Evolutionary conservation across 192 early-diverging fungal species (phyloP), one percentile per base, ranked within the genome.

Genomic region (Gorgonomyces haynaldii): DNA sequence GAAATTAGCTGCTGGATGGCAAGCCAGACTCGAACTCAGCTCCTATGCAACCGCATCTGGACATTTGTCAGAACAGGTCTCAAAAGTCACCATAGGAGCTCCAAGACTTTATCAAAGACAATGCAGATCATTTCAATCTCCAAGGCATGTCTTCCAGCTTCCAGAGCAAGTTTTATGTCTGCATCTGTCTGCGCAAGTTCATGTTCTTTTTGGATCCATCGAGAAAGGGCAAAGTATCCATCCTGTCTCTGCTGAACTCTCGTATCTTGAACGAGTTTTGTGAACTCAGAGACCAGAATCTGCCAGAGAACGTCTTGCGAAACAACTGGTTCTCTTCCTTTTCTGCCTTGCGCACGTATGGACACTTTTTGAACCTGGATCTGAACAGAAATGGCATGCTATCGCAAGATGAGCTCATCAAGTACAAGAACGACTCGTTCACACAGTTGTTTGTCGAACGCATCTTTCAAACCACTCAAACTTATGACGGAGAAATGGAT

Each of bases 151-250:
- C n/a, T n/a, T n/a, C n/a, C n/a, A n/a, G n/a, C n/a, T n/a, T n/a
- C n/a, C n/a, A n/a, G n/a, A n/a, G n/a, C n/a, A n/a, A n/a, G n/a
- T 69, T 69, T 30, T 77, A 77, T 46, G 30, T 71, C 13, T 72
- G 67, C 41, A 69, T 68, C 9, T 61, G 67, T 1, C 41, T 52
- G 6, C 43, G 70, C 9, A 75, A 76, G 56, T 77, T 77, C 47
- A 38, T 47, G 3, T 77, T 69, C 45, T 77, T 72, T 54, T 41
- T 75, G 19, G 74, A 77, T 58, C 61, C 67, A 1, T 30, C 53
- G 37, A 56, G 60, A 19, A 29, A 56, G 41, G 74, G 65, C 1
- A 61, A 61, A 28, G 44, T 77, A 9, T 44, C 27, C 45, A 77
- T 77, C 36, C 49, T 63, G 32, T 63, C 50, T 26, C 66, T 77